Evolutionary conservation across 192 early-diverging fungal genomes (phyloP).

Genomic region (Dissophora ornata): DNA sequence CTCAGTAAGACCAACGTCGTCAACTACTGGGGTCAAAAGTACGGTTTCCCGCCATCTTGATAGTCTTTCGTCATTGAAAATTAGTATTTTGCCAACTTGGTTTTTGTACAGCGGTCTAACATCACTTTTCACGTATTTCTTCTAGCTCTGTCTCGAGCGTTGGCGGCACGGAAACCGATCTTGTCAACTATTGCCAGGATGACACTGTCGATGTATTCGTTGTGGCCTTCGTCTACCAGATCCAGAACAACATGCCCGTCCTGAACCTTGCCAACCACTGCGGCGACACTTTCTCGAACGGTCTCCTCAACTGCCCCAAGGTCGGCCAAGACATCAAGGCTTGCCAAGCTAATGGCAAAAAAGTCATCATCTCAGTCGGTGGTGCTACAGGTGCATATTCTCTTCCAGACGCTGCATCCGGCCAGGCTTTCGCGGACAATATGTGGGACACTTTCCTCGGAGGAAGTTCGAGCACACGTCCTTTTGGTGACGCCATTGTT

Average conservation of each 20-base stretch:
- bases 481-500: constrained; percentile 68
- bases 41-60: background rate
- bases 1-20: constrained; percentile 28
- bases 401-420: constrained; percentile 34
- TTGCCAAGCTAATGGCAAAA: constrained; percentile 74
- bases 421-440: constrained; percentile 57
- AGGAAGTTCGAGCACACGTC: constrained; percentile 64
- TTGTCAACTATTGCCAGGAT: constrained; percentile 68
- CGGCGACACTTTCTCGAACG: constrained; percentile 62
- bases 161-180: constrained; percentile 10
- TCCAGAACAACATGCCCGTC: constrained; percentile 60
- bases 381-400: constrained; percentile 66
- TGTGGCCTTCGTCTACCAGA: constrained; percentile 68
- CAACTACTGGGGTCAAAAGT: constrained; percentile 53
- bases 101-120: background rate
- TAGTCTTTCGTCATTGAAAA: too few species aligned
- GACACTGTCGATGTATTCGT: constrained; percentile 67
- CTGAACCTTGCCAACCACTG: constrained; percentile 70
- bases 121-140: background rate
- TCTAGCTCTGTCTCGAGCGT: constrained; percentile 13
- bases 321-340: constrained; percentile 70
- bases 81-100: too few species aligned
- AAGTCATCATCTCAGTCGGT: constrained; percentile 71
- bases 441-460: constrained; percentile 72
- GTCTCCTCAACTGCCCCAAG: constrained; percentile 67